phyloP scores from a whole-genome alignment of 2,329 filamentous ascomycete species.

The Microsporum canis region DNA sequence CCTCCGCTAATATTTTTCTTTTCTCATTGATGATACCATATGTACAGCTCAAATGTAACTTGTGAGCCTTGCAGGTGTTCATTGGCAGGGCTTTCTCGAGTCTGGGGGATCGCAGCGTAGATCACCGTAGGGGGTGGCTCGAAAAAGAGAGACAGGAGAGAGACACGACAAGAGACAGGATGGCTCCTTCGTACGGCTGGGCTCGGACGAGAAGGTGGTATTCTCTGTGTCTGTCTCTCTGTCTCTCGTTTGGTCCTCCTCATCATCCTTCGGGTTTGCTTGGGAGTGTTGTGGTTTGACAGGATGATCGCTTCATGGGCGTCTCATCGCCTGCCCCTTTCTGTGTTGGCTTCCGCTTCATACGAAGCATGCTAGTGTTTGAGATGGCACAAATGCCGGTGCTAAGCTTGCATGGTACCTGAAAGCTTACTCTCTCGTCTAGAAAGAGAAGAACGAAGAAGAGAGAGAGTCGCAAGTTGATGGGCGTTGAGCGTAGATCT shows the following conservation, averaged over 20 bases:
- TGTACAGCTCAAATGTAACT: background rate
- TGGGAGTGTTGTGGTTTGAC: background rate
- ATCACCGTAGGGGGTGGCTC: background rate
- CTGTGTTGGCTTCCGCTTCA: background rate
- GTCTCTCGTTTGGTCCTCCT: background rate
- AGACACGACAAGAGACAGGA: background rate
- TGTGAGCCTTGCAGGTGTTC: background rate
- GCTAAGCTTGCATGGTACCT: background rate
- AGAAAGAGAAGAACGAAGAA: too few species aligned
- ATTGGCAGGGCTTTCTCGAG: background rate
- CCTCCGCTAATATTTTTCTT: background rate
- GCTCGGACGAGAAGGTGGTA: background rate
- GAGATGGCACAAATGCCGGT: background rate
- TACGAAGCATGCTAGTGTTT: slow-evolving; percentile 1
- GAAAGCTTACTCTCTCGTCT: background rate
- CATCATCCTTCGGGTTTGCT: background rate
- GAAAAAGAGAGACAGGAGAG: background rate
- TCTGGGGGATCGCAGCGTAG: background rate
- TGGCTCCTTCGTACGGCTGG: background rate
- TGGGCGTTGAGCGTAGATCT: slow-evolving; percentile 1
- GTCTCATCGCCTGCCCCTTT: background rate
- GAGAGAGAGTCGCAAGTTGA: background rate
- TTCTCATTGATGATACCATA: background rate
- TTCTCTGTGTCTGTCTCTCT: background rate
- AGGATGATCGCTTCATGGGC: background rate